Percentiles rank a stretch among this genome's conserved stretches.
Conservation (phyloP, 768 basidiomycete genomes). For the Pleurotus tuber-regium region DNA sequence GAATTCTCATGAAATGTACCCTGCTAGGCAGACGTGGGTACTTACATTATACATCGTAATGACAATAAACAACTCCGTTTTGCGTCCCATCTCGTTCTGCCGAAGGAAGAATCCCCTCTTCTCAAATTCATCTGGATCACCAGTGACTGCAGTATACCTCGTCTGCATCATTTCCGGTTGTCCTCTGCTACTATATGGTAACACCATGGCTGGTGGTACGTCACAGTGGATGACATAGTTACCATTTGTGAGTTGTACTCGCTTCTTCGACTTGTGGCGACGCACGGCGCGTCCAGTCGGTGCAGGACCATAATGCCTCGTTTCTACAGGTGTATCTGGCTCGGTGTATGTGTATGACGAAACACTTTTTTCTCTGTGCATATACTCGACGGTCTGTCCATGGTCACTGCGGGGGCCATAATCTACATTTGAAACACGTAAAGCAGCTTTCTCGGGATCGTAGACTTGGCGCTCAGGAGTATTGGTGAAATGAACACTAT, state of each 20-base stretch:
- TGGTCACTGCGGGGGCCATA: conserved; percentile 21
- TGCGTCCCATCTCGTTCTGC: conserved; percentile 74
- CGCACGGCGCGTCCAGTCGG: conserved; percentile 77
- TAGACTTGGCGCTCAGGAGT: conserved; percentile 22
- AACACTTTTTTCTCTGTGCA: conserved; percentile 40
- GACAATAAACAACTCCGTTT: conserved; percentile 90
- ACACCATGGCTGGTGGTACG: conserved; percentile 80
- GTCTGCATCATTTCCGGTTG: conserved; percentile 72
- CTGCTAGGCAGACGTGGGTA: conserved; percentile 1
- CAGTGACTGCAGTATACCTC: conserved; percentile 87
- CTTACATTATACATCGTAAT: conserved; percentile 95
- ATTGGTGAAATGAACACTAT: conserved; percentile 55
- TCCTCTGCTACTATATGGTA: conserved; percentile 55
- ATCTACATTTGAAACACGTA: conserved; percentile 16
- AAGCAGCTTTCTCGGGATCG: conserved; percentile 40
- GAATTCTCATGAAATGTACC: conserved; percentile 4
- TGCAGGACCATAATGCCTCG: conserved; percentile 86
- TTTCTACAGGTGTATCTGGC: conserved; percentile 56
- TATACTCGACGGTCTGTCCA: conserved; percentile 37
- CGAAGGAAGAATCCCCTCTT: conserved; percentile 79
- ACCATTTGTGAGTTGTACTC: conserved; percentile 82
- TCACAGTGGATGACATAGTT: conserved; percentile 83
- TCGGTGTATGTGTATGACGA: conserved; percentile 36
- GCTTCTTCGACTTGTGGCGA: conserved; percentile 73
- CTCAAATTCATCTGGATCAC: conserved; percentile 92